A percentile compares a stretch with the other conserved stretches of the same genome.
phyloP scores from a whole-genome alignment of 2,329 filamentous ascomycete genomes.

The Clonostachys solani region DNA sequence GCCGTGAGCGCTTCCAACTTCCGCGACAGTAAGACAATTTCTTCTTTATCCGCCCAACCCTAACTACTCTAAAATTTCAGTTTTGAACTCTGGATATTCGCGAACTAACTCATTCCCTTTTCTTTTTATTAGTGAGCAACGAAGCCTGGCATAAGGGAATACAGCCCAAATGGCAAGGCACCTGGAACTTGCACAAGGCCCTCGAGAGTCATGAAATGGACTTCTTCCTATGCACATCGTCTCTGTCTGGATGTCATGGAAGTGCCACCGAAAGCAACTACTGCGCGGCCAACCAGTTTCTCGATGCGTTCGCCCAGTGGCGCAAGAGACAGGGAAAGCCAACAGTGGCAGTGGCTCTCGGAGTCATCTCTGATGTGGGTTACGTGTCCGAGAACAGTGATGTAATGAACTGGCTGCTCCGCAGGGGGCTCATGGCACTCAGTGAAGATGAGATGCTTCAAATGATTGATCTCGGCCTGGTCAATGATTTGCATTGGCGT shows the following conservation, averaged over 20 bases:
- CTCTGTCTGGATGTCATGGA: slow-evolving; percentile 16
- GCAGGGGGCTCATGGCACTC: no score
- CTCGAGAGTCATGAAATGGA: slow-evolving; percentile 20
- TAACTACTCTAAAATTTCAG: no score
- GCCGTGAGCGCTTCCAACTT: slow-evolving; percentile 16
- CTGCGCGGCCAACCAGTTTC: slow-evolving; percentile 35
- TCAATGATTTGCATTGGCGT: background rate
- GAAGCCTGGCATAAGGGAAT: slow-evolving; percentile 13
- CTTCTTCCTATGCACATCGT: slow-evolving; percentile 30
- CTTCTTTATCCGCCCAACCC: no score
- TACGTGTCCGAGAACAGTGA: no score
- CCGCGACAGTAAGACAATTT: slow-evolving; percentile 11
- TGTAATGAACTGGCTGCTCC: no score
- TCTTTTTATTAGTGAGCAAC: background rate
- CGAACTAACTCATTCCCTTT: no score
- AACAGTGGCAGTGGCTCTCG: background rate
- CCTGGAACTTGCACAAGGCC: slow-evolving; percentile 18
- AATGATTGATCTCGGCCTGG: background rate
- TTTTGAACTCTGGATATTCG: no score
- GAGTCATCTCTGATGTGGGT: background rate
- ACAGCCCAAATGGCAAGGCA: slow-evolving; percentile 26
- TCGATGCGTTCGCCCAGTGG: slow-evolving; percentile 26
- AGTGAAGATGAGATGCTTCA: no score
- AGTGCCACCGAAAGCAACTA: slow-evolving; percentile 37
- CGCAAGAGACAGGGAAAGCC: slow-evolving; percentile 17